These are phyloP conservation scores for Annulohypoxylon bovei DNA, from an alignment of 495 filamentous ascomycete genomes.

Conservation along the genomic window DNA sequence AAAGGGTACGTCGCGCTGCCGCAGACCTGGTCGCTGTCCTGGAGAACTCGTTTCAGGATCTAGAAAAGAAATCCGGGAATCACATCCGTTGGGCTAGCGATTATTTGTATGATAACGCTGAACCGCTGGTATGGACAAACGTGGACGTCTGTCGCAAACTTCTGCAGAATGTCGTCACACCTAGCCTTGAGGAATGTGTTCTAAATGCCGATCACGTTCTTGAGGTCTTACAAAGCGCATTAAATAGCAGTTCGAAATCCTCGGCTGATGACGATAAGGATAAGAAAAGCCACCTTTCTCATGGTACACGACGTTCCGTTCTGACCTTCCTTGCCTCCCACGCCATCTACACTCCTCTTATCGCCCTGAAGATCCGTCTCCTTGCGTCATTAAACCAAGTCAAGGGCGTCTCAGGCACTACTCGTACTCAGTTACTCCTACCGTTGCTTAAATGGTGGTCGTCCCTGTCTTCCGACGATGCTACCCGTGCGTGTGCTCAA, in stretches of 20 bases:
- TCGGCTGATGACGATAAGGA: slow-evolving; percentile 49
- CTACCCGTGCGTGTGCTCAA: slow-evolving; percentile 45
- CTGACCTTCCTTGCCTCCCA: slow-evolving; percentile 81
- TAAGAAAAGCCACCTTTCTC: slow-evolving; percentile 67
- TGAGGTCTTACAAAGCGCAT: slow-evolving; percentile 63
- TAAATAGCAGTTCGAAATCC: slow-evolving; percentile 59
- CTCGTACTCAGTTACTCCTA: slow-evolving; percentile 74
- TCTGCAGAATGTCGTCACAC: slow-evolving; percentile 70
- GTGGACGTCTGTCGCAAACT: slow-evolving; percentile 66
- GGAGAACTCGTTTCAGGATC: slow-evolving; percentile 40
- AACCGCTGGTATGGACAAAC: slow-evolving; percentile 67
- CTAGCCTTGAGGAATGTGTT: slow-evolving; percentile 82
- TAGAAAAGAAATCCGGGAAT: slow-evolving; percentile 35
- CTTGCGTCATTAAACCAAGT: slow-evolving; percentile 75
- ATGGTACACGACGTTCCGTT: slow-evolving; percentile 69
- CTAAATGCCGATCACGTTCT: slow-evolving; percentile 74
- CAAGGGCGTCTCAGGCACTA: slow-evolving; percentile 71
- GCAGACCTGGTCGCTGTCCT: slow-evolving; percentile 68
- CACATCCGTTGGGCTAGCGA: slow-evolving; percentile 49
- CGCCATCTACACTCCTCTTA: slow-evolving; percentile 69
- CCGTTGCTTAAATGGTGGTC: slow-evolving; percentile 76
- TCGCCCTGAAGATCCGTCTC: slow-evolving; percentile 72
- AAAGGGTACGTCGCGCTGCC: slow-evolving; percentile 77
- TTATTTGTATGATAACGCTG: slow-evolving; percentile 60
- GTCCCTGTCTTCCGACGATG: slow-evolving; percentile 53